Evolutionary conservation across 345 rosid genomes (phyloP).

Genomic region (Euphorbia tirucalli): DNA sequence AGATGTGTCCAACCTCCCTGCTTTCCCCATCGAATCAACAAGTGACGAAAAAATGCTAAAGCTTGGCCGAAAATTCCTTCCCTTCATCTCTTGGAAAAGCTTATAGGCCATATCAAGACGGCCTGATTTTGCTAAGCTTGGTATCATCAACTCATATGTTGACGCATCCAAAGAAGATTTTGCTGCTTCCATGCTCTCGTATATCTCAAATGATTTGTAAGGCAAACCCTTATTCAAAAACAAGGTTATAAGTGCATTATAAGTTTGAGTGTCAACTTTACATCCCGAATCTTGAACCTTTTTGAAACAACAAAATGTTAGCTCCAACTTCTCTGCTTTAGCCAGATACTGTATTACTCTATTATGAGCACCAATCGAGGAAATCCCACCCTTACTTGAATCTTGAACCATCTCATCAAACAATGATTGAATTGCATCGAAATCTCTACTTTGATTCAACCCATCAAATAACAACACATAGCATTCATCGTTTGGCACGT

Average conservation of each 20-base stretch:
- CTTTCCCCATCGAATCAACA: conserved; percentile 97
- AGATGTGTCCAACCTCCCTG: conserved; percentile 89
- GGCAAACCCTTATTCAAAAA: conserved; percentile 86
- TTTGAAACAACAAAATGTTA: conserved; percentile 82
- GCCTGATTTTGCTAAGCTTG: conserved; percentile 92
- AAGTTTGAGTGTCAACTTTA: conserved; percentile 57
- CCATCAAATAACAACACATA: conserved; percentile 70
- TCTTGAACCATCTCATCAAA: conserved; percentile 82
- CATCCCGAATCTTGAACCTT: conserved; percentile 74
- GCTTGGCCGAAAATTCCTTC: conserved; percentile 61
- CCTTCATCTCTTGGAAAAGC: conserved; percentile 94
- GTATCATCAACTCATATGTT: conserved; percentile 85
- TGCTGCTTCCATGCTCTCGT: conserved; percentile 85
- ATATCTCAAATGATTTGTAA: conserved; percentile 94
- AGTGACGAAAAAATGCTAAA: conserved; percentile 65
- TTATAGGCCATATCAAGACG: conserved; percentile 89
- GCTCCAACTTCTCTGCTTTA: conserved; percentile 87
- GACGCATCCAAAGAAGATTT: conserved; percentile 64
- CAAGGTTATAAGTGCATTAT: conserved; percentile 73
- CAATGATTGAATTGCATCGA: conserved; percentile 61
- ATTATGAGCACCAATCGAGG: conserved; percentile 57
- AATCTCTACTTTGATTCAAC: conserved; percentile 65
- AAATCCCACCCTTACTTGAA: conserved; percentile 34
- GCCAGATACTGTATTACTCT: conserved; percentile 83
- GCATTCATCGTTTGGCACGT: conserved; percentile 55